Conservation (phyloP, 176 grass and related monocot genomes). For the Saccharum spontaneum region DNA sequence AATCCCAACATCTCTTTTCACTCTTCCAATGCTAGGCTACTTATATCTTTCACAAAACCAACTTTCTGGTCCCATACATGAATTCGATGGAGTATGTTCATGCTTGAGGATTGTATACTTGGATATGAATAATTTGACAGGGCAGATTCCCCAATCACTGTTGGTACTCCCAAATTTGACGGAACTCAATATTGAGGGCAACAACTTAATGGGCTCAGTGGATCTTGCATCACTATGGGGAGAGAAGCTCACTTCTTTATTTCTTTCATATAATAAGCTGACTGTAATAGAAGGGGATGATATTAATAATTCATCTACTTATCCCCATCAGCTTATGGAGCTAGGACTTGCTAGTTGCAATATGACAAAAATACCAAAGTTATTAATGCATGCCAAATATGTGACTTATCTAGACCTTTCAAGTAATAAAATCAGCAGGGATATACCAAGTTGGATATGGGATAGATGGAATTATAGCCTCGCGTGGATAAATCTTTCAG, state of each 20-base stretch:
- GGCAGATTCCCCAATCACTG: not conserved
- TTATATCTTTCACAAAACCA: not conserved
- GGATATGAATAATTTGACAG: not conserved
- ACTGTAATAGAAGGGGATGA: not conserved
- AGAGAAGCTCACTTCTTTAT: not conserved
- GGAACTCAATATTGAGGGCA: accelerated
- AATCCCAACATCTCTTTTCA: not conserved
- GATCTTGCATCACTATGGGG: not conserved
- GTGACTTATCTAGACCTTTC: conserved; percentile 34
- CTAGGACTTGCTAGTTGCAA: conserved; percentile 25
- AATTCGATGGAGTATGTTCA: not conserved
- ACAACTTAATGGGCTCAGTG: not conserved
- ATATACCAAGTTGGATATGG: conserved; percentile 36
- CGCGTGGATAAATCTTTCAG: no score
- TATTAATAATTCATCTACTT: not conserved
- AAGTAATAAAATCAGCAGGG: conserved; percentile 20
- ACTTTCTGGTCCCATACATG: not conserved
- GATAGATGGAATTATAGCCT: no score
- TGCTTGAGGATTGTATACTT: not conserved
- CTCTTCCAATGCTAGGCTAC: not conserved
- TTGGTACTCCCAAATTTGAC: not conserved
- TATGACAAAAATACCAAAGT: conserved; percentile 1
- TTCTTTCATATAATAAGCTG: conserved; percentile 36
- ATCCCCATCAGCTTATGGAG: accelerated
- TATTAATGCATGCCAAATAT: not conserved